These are phyloP conservation scores for Diplocarpon rosae DNA, from an alignment of 2,329 filamentous ascomycete genomes.

Conservation along the genomic window DNA sequence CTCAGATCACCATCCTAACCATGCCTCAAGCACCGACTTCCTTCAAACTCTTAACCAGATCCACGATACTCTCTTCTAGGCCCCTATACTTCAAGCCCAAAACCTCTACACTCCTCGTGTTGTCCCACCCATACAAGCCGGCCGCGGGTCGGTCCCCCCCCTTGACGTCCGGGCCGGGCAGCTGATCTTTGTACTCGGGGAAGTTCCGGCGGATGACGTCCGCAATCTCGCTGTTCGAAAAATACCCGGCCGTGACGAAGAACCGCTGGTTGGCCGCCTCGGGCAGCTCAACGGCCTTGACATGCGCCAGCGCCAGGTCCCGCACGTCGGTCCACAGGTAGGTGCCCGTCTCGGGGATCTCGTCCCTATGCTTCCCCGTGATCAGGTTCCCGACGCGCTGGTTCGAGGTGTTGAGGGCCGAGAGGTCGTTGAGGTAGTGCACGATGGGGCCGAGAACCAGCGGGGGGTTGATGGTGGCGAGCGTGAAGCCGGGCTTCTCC, in stretches of 20 bases:
- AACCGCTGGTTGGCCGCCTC: slow-evolving; percentile 51
- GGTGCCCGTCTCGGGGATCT: slow-evolving; percentile 45
- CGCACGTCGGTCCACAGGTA: slow-evolving; percentile 50
- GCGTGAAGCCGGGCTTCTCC: slow-evolving; percentile 44
- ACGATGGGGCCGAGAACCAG: slow-evolving; percentile 52
- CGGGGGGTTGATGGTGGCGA: slow-evolving; percentile 51
- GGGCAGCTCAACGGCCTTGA: slow-evolving; percentile 45
- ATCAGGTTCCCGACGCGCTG: slow-evolving; percentile 52
- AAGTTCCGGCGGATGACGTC: slow-evolving; percentile 45
- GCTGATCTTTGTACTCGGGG: slow-evolving; percentile 37
- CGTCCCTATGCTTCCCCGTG: slow-evolving; percentile 47
- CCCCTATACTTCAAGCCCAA: slow-evolving; percentile 48
- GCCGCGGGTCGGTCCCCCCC: slow-evolving; percentile 27
- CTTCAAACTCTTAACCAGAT: slow-evolving; percentile 40
- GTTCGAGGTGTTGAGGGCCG: slow-evolving; percentile 64
- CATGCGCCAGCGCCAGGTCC: slow-evolving; percentile 52
- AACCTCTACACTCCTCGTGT: slow-evolving; percentile 40
- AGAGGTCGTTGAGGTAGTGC: slow-evolving; percentile 50
- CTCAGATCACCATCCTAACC: no score
- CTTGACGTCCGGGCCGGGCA: slow-evolving; percentile 34
- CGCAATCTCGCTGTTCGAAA: slow-evolving; percentile 47
- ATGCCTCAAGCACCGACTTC: slow-evolving; percentile 12
- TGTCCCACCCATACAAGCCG: slow-evolving; percentile 45
- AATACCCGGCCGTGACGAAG: slow-evolving; percentile 49
- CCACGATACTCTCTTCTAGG: slow-evolving; percentile 47